These are phyloP conservation scores for Narthecium ossifragum DNA, from an alignment of 106 monocot genomes.

Conservation along the genomic window DNA sequence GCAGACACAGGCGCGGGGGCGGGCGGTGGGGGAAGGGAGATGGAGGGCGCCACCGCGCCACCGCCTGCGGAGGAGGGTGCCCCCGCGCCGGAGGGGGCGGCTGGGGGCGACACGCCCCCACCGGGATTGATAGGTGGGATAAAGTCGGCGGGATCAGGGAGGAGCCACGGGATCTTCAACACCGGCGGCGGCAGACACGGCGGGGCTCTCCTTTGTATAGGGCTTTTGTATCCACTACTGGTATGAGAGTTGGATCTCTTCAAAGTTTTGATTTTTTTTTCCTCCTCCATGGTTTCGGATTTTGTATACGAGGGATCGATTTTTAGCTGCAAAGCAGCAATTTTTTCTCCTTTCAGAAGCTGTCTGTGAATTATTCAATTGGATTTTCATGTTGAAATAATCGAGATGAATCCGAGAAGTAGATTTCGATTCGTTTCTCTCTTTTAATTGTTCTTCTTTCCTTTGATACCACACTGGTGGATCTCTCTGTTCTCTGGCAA, in stretches of 20 bases:
- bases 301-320: constrained; percentile 23
- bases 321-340: constrained; percentile 42
- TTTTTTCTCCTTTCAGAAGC: no score
- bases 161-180: not conserved
- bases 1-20: constrained; percentile 15
- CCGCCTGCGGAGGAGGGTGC: constrained; percentile 11
- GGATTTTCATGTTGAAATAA: not conserved
- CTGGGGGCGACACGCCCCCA: constrained; percentile 22
- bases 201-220: constrained; percentile 11
- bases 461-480: no score
- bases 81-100: constrained; percentile 7
- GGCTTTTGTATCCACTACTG: constrained; percentile 17
- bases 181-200: not conserved
- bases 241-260: constrained; percentile 22
- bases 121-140: constrained; percentile 18
- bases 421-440: not conserved
- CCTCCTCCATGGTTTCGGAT: not conserved
- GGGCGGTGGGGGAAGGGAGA: constrained; percentile 14
- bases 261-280: constrained; percentile 1
- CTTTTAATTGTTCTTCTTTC: no score
- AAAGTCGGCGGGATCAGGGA: constrained; percentile 11
- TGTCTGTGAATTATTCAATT: not conserved
- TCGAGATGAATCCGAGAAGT: no score
- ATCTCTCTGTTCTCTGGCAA: no score
- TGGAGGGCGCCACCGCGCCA: not conserved